Percentiles rank a stretch among this genome's conserved stretches.
Evolutionary conservation across 768 basidiomycete genomes (phyloP).

Genomic region (Serpula lacrymans): DNA sequence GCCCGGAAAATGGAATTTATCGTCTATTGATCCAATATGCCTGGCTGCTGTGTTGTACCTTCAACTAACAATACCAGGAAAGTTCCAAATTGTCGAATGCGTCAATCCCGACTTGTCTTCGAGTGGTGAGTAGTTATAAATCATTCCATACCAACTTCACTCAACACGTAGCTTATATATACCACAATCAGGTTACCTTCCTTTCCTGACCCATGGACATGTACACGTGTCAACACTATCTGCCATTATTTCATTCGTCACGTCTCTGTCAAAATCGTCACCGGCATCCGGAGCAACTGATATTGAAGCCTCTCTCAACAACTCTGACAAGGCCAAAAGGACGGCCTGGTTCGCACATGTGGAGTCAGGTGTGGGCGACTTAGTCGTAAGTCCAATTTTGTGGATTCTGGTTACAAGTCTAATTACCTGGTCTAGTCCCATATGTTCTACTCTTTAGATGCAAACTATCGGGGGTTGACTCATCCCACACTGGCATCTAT

Average conservation of each 20-base stretch:
- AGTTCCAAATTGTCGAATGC: constrained; percentile 59
- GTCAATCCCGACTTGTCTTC: constrained; percentile 72
- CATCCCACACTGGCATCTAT: constrained; percentile 51
- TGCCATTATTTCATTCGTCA: constrained; percentile 64
- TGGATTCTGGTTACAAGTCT: constrained; percentile 4
- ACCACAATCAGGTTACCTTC: constrained; percentile 56
- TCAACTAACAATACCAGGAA: constrained; percentile 65
- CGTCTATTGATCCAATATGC: constrained; percentile 65
- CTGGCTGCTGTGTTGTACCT: constrained; percentile 65
- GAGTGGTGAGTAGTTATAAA: constrained; percentile 47
- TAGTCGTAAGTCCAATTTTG: constrained; percentile 51
- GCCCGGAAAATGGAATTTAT: constrained; percentile 63
- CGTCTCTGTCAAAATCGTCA: constrained; percentile 39
- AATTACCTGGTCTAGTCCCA: constrained; percentile 44
- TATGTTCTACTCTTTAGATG: constrained; percentile 55
- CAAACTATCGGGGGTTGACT: constrained; percentile 61
- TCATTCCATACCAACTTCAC: constrained; percentile 7
- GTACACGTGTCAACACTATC: constrained; percentile 48
- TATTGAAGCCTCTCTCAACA: constrained; percentile 46
- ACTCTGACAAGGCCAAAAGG: constrained; percentile 48
- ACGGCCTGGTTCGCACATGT: constrained; percentile 65
- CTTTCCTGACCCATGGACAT: constrained; percentile 61
- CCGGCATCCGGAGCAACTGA: constrained; percentile 30
- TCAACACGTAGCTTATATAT: not conserved
- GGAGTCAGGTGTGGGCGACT: constrained; percentile 62